phyloP scores from a whole-genome alignment of 2,329 filamentous ascomycete genomes.

The Pseudogymnoascus destructans region DNA sequence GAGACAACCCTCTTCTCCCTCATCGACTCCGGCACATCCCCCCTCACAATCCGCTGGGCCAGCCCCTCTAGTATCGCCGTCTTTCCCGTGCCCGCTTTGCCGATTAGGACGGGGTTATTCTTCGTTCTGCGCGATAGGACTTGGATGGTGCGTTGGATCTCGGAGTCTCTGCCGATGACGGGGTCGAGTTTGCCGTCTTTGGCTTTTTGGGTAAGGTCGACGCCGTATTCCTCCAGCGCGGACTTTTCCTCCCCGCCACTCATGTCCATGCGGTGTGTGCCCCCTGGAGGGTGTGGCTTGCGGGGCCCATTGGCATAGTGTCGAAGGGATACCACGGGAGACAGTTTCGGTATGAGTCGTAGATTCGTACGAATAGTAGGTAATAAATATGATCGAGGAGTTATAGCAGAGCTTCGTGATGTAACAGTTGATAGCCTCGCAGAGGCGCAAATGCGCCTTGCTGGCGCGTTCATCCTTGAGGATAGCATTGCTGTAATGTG shows the following conservation, averaged over 20 bases:
- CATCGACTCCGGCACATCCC: slow-evolving; percentile 90
- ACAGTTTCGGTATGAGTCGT: slow-evolving; percentile 18
- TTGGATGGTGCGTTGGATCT: slow-evolving; percentile 91
- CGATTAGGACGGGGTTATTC: slow-evolving; percentile 78
- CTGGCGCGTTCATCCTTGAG: not conserved
- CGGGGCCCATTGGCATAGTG: slow-evolving; percentile 52
- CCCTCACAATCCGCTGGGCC: slow-evolving; percentile 76
- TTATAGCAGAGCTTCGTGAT: not conserved
- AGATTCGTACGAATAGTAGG: slow-evolving; percentile 12
- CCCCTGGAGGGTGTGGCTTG: slow-evolving; percentile 73
- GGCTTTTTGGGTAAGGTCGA: slow-evolving; percentile 78
- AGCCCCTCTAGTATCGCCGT: slow-evolving; percentile 87
- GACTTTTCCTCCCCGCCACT: slow-evolving; percentile 64
- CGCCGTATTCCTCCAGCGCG: slow-evolving; percentile 78
- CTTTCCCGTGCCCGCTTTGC: slow-evolving; percentile 77
- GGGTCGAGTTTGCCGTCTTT: slow-evolving; percentile 86
- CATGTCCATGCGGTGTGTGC: slow-evolving; percentile 88
- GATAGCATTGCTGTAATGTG: not conserved
- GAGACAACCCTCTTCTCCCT: slow-evolving; percentile 86
- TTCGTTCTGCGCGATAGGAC: slow-evolving; percentile 86
- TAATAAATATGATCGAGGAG: not conserved
- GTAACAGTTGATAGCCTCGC: not conserved
- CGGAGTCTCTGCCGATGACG: slow-evolving; percentile 81
- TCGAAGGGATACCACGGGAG: slow-evolving; percentile 33
- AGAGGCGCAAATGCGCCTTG: not conserved